Evolutionary conservation across 306 rosid species (phyloP).

Genomic region (Glycine soja): DNA sequence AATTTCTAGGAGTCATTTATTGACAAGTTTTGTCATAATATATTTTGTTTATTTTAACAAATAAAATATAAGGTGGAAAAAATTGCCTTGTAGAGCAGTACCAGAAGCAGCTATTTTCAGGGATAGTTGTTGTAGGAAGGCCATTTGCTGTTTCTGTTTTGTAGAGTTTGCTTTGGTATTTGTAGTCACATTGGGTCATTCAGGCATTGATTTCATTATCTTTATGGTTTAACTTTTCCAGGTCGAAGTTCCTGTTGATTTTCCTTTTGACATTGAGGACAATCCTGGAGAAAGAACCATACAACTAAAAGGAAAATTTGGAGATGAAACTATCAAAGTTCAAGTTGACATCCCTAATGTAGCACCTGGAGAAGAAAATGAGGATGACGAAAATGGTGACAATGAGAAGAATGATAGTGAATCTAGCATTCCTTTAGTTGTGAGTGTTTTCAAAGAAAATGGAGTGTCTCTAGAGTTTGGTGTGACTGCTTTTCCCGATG

Average conservation of each 20-base stretch:
- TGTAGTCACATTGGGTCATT: background rate
- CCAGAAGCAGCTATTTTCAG: background rate
- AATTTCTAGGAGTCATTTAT: background rate
- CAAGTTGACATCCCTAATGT: constrained; percentile 74
- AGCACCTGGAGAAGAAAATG: constrained; percentile 50
- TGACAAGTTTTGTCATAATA: background rate
- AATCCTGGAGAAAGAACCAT: constrained; percentile 79
- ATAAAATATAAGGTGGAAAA: background rate
- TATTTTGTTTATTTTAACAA: background rate
- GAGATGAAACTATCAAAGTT: constrained; percentile 73
- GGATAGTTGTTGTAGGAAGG: background rate
- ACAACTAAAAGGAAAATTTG: constrained; percentile 63
- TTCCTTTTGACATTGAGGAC: constrained; percentile 85
- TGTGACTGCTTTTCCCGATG: constrained; percentile 72
- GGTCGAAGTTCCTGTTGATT: constrained; percentile 56
- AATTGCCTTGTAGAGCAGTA: background rate
- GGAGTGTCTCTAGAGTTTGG: constrained; percentile 77
- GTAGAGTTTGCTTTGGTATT: constrained; percentile 20
- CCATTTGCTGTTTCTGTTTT: background rate
- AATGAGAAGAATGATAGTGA: constrained; percentile 45
- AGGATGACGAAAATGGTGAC: constrained; percentile 30
- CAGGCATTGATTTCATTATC: constrained; percentile 21
- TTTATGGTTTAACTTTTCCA: constrained; percentile 37
- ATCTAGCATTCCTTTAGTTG: constrained; percentile 79
- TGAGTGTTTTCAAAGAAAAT: constrained; percentile 63